Conservation (phyloP, 2,329 filamentous ascomycete genomes). For the Pseudogymnoascus sp. region DNA sequence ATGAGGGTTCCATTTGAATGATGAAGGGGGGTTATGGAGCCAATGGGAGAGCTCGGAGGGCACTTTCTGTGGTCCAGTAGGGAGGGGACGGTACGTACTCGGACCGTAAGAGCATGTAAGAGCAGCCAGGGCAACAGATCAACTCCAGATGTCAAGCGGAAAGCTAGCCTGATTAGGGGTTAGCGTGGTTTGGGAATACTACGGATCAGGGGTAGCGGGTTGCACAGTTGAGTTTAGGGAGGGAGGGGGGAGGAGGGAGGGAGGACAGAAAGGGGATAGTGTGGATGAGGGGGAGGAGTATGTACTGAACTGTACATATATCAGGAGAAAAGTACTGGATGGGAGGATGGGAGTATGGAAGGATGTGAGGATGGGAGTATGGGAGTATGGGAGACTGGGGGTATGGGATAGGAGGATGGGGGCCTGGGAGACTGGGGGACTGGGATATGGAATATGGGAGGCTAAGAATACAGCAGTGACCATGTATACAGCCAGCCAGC, state of each 20-base stretch:
- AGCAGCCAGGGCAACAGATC: not conserved
- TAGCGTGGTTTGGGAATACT: not conserved
- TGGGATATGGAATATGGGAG: too few relatives aligned
- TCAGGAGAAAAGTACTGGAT: not conserved
- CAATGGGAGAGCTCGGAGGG: not conserved
- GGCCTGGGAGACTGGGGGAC: too few relatives aligned
- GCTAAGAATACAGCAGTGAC: too few relatives aligned
- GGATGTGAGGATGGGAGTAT: too few relatives aligned
- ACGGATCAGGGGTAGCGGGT: not conserved
- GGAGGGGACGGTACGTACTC: too few relatives aligned
- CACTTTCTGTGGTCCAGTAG: too few relatives aligned
- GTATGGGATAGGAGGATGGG: too few relatives aligned
- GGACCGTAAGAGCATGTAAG: too few relatives aligned
- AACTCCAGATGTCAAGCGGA: not conserved
- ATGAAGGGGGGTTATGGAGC: not conserved
- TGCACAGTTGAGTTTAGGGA: not conserved
- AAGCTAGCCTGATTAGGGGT: not conserved
- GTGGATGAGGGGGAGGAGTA: not conserved
- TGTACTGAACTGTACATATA: too few relatives aligned
- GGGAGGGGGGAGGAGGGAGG: not conserved
- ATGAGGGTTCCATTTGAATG: not conserved
- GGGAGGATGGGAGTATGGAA: not conserved
- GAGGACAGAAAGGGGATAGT: not conserved
- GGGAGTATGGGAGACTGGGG: too few relatives aligned
- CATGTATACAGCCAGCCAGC: too few relatives aligned